Conservation (phyloP, 2,329 filamentous ascomycete species). For the Cytospora mali region DNA sequence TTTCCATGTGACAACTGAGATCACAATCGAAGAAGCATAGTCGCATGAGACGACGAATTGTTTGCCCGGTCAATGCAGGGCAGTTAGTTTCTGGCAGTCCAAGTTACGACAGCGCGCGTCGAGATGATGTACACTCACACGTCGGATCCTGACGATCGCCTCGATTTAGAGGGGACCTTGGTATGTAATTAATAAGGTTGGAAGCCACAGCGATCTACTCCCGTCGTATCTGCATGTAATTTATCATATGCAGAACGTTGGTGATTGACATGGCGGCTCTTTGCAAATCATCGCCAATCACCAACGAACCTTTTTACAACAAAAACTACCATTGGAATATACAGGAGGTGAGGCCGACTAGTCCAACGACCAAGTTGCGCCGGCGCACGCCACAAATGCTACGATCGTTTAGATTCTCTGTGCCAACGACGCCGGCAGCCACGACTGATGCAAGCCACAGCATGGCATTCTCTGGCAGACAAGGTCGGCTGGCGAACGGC, state of each 20-base stretch:
- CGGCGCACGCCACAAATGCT: not conserved
- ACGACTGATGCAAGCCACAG: constrained; percentile 17
- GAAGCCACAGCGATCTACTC: constrained; percentile 11
- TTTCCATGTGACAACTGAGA: constrained; percentile 16
- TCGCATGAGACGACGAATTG: not conserved
- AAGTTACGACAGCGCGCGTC: constrained; percentile 20
- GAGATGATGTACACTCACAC: constrained; percentile 10
- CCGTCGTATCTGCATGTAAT: constrained; percentile 19
- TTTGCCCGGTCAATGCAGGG: not conserved
- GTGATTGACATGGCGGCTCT: constrained; percentile 20
- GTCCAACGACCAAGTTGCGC: not conserved
- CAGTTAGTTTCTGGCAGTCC: not conserved
- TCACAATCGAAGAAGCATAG: not conserved
- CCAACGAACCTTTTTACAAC: not conserved
- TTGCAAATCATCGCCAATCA: constrained; percentile 9
- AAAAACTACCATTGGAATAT: not conserved
- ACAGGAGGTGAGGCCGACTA: not conserved
- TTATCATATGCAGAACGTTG: constrained; percentile 8
- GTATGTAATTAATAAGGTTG: constrained; percentile 1
- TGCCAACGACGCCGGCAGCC: constrained; percentile 1
- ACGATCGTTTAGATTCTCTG: not conserved
- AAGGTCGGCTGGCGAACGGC: not conserved
- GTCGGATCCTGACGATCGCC: constrained; percentile 10
- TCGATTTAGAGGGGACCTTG: not conserved
- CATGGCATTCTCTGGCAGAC: not conserved